Base-by-base conservation (phyloP, 495 filamentous ascomycete genomes). In the Aspergillus sparsus region DNA sequence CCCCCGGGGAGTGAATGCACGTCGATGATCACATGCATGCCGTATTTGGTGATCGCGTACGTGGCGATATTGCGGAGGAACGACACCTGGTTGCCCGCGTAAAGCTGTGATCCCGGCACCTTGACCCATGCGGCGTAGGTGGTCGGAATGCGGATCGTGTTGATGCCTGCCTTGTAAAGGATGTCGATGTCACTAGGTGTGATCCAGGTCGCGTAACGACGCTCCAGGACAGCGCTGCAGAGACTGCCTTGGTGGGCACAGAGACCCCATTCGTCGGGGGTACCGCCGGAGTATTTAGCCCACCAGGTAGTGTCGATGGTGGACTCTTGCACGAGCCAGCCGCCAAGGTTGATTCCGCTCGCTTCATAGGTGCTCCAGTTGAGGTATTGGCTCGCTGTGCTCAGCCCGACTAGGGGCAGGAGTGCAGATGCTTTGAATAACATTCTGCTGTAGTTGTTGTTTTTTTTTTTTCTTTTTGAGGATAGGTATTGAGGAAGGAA, bases 291-390 rank as follows among this genome's bases (percentile, higher is more conserved):
- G 36, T 71, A 58, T 11, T 53, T 60, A 10, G 35, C 53, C 71
- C 71, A 73, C 61, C 66, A 75, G 0, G 51, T 10, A 3, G 60
- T 68, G 58, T 71, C 68, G 27, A 75, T 72, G 21, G 69, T 73
- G 34, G 69, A 71, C 49, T 75, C 72, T 57, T 73, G 72, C 9
- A 63, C 66, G 3, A 75, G 68, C 69, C 72, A 75, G 45, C 72
- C 71, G 18, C 72, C 70, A 6, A 75, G 63, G 34, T 75, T 73
- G 36, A 71, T 69, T 12, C 70, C 72, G 53, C 70, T 52, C 36
- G 61, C 68, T 8, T 64, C 58, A 56, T 68, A 72, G 18, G 62
- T 71, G 41, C 57, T 57, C 68, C 70, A 72, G 54, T 73, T 49
- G 21, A 65, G 54, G 50, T 71, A 71, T 16, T 49, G 37, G 34